phyloP scores from a whole-genome alignment of 1,139 yeast genomes.

The Nakaseomyces uthaithaninus region DNA sequence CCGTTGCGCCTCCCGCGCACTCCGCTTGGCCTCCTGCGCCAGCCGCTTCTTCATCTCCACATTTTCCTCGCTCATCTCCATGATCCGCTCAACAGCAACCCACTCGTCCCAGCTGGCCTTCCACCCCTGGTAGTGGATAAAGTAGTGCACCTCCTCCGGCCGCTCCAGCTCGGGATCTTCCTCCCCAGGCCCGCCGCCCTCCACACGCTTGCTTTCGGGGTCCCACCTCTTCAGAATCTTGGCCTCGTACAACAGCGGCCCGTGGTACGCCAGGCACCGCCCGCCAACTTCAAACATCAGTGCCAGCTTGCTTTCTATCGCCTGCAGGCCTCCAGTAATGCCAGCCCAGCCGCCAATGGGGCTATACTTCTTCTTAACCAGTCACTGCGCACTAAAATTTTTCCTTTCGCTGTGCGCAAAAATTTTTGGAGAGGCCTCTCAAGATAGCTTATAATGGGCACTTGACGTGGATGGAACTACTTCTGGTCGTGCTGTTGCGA shows the following conservation, averaged over 20 bases:
- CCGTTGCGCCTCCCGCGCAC: conserved; percentile 13
- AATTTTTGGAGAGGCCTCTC: too few species aligned
- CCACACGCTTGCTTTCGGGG: conserved; percentile 41
- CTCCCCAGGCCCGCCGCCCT: conserved; percentile 16
- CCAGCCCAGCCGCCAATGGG: too few species aligned
- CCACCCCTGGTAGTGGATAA: conserved; percentile 93
- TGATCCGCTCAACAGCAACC: conserved; percentile 65
- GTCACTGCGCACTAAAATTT: too few species aligned
- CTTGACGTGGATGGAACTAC: too few species aligned
- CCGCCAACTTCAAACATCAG: conserved; percentile 33
- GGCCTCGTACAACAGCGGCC: conserved; percentile 86
- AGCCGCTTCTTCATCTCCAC: conserved; percentile 55
- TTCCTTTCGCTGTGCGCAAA: too few species aligned
- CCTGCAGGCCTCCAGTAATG: too few species aligned
- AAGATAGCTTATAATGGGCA: too few species aligned
- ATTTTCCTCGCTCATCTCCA: conserved; percentile 65
- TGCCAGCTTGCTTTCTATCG: not conserved
- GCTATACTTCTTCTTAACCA: too few species aligned
- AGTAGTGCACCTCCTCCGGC: conserved; percentile 42
- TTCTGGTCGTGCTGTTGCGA: too few species aligned
- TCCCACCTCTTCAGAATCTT: conserved; percentile 61
- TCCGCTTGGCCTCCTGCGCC: conserved; percentile 39
- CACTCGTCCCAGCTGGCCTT: conserved; percentile 95
- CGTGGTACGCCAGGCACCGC: conserved; percentile 77
- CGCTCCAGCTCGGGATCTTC: conserved; percentile 40